phyloP scores from a whole-genome alignment of 2,329 filamentous ascomycete species.

The Xylariaceae sp. region DNA sequence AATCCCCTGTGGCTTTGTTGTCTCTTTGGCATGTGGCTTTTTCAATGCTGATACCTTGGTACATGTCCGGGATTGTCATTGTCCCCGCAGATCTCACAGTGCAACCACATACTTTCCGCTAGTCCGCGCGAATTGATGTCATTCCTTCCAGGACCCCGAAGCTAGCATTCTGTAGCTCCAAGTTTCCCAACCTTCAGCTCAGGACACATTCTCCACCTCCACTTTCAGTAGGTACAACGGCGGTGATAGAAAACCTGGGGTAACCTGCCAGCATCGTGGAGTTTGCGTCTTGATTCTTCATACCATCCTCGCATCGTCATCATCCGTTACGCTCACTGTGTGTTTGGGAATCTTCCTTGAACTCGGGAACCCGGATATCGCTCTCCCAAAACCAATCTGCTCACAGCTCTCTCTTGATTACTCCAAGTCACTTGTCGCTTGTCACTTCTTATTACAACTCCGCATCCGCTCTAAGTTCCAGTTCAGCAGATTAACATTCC shows the following conservation, averaged over 20 bases:
- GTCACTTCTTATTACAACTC: neutral
- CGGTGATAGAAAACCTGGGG: conserved; percentile 2
- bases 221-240: conserved; percentile 1
- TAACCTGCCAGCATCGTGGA: neutral
- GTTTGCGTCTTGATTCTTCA: neutral
- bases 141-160: neutral
- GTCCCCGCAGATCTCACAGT: neutral
- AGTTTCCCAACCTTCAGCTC: conserved; percentile 5
- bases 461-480: neutral
- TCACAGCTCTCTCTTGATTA: neutral
- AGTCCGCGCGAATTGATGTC: neutral
- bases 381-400: neutral
- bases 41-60: neutral
- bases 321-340: too few species aligned
- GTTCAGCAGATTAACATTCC: neutral
- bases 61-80: neutral
- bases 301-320: too few species aligned
- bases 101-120: neutral
- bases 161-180: too few species aligned
- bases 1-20: neutral
- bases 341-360: too few species aligned
- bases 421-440: neutral
- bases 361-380: too few species aligned
- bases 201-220: conserved; percentile 11
- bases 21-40: too few species aligned